Conservation (phyloP, 441 rosid genomes). For the Adansonia gregorii region DNA sequence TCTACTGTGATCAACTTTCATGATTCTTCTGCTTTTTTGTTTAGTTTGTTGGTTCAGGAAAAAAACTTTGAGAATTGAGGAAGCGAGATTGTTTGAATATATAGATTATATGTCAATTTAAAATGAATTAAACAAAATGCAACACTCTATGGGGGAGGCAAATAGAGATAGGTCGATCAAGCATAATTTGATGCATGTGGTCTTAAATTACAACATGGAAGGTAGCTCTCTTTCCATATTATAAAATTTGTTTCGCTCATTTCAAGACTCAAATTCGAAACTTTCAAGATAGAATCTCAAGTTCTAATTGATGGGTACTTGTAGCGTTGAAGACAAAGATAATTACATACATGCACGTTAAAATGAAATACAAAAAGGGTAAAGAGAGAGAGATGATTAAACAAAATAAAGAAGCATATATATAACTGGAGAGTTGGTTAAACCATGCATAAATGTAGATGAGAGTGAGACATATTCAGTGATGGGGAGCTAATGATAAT, state of each 20-base stretch:
- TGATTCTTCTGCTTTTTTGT: not conserved
- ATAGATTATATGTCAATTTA: not conserved
- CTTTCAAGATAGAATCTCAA: not conserved
- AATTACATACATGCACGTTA: not conserved
- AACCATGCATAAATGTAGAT: not conserved
- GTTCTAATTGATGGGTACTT: not conserved
- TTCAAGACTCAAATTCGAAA: not conserved
- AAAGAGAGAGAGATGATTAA: too few relatives aligned
- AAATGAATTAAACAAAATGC: not conserved
- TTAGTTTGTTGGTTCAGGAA: not conserved
- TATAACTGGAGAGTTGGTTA: not conserved
- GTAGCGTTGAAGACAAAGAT: not conserved
- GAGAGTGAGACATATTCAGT: not conserved
- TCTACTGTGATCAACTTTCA: not conserved
- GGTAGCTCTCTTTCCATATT: not conserved
- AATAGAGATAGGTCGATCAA: not conserved
- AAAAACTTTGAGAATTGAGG: not conserved
- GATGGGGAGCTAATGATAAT: not conserved
- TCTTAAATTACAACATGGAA: not conserved
- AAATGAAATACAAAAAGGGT: too few relatives aligned
- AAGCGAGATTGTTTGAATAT: not conserved
- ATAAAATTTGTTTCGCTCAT: not conserved
- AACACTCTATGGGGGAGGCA: not conserved
- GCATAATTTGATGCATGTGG: not conserved
- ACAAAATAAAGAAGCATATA: not conserved